Conservation (phyloP, 169 alveolate species). For the Eimeria necatrix region DNA sequence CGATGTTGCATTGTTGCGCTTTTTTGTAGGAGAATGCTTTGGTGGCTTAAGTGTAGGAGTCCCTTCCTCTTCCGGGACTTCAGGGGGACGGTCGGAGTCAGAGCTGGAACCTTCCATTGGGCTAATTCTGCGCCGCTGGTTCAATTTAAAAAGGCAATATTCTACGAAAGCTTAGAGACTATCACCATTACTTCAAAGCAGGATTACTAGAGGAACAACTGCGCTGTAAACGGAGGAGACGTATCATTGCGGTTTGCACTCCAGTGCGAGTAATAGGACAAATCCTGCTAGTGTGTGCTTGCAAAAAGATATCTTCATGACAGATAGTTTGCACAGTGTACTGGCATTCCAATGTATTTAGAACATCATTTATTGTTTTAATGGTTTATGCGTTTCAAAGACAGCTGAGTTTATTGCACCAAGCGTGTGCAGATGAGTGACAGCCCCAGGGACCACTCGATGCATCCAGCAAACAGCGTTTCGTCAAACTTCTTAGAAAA, state of each 20-base stretch:
- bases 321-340: not conserved
- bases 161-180: not conserved
- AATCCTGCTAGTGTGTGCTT: not conserved
- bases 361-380: too few species aligned
- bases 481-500: too few species aligned
- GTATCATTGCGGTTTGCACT: not conserved
- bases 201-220: not conserved
- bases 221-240: not conserved
- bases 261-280: not conserved
- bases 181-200: too few species aligned
- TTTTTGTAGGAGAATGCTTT: not conserved
- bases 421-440: too few species aligned
- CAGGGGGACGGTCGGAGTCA: slow-evolving; percentile 64
- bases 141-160: not conserved
- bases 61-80: not conserved
- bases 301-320: not conserved
- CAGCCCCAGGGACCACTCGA: too few species aligned
- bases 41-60: too few species aligned
- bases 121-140: not conserved
- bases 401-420: too few species aligned
- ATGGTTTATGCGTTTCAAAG: too few species aligned
- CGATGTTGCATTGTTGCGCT: not conserved
- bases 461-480: too few species aligned
- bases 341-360: too few species aligned
- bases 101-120: slow-evolving; percentile 46